A percentile compares a stretch with the other conserved stretches of the same genome.
phyloP scores from a whole-genome alignment of 169 alveolate genomes.

The Besnoitia besnoiti region DNA sequence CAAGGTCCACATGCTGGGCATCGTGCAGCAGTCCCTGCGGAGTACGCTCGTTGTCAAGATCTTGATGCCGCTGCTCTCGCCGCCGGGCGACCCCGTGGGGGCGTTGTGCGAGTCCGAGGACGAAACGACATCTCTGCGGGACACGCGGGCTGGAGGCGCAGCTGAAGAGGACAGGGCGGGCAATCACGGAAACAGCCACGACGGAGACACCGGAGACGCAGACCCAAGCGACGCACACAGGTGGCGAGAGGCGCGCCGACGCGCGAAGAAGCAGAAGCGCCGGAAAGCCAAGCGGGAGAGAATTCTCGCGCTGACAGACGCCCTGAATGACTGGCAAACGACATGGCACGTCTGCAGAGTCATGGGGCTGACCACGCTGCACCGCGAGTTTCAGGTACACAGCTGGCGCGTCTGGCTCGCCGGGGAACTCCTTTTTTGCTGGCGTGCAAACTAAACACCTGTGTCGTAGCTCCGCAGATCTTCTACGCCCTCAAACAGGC shows the following conservation, averaged over 20 bases:
- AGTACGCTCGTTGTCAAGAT: constrained; percentile 55
- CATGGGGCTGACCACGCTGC: constrained; percentile 66
- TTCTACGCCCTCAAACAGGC: no score
- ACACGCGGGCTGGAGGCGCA: not conserved
- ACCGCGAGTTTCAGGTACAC: constrained; percentile 69
- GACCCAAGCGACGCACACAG: not conserved
- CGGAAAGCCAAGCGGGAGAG: constrained; percentile 21
- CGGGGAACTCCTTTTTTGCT: no score
- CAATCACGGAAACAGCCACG: not conserved
- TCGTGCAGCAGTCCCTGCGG: constrained; percentile 60
- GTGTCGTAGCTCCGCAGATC: no score
- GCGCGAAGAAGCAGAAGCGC: not conserved
- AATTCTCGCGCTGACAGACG: constrained; percentile 48
- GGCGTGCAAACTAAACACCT: no score
- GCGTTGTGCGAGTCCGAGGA: not conserved
- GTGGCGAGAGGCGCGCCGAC: not conserved
- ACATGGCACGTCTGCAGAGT: constrained; percentile 61
- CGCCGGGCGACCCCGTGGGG: not conserved
- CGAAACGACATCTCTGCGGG: not conserved
- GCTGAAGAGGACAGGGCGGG: not conserved
- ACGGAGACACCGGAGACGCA: not conserved
- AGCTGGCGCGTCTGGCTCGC: no score
- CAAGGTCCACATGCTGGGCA: constrained; percentile 58
- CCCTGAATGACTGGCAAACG: constrained; percentile 48
- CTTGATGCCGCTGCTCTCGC: constrained; percentile 53